phyloP scores from a whole-genome alignment of 352 stramenopile genomes.

The Globisporangium polare region DNA sequence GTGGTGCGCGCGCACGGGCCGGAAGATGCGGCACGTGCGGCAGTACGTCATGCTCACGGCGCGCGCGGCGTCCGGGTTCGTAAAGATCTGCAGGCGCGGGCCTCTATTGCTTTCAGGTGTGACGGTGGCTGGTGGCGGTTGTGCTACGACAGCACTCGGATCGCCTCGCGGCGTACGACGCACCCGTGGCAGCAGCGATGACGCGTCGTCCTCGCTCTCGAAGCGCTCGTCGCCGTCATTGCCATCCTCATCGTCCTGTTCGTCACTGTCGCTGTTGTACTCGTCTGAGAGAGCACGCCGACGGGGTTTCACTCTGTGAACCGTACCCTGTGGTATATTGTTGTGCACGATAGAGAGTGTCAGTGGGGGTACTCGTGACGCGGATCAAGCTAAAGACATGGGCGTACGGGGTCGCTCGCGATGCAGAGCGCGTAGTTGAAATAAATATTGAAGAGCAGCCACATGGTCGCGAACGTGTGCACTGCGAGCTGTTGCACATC shows the following conservation, averaged over 20 bases:
- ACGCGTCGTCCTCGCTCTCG: not conserved
- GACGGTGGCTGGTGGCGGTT: not conserved
- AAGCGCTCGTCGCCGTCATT: not conserved
- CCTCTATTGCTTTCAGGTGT: slow-evolving; percentile 11
- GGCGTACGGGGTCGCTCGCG: slow-evolving; percentile 47
- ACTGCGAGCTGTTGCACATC: slow-evolving; percentile 19
- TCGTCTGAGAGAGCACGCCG: slow-evolving; percentile 7
- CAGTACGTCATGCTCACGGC: slow-evolving; percentile 36
- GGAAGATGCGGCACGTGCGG: slow-evolving; percentile 42
- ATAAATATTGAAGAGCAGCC: slow-evolving; percentile 60
- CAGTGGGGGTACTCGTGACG: slow-evolving; percentile 18
- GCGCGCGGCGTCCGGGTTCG: slow-evolving; percentile 6
- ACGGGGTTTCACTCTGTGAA: not conserved
- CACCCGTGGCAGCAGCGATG: slow-evolving; percentile 24
- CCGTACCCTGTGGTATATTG: slow-evolving; percentile 2
- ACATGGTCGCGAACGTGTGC: slow-evolving; percentile 27
- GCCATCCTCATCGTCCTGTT: slow-evolving; percentile 9
- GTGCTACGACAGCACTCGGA: not conserved
- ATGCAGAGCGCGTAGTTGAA: slow-evolving; percentile 76
- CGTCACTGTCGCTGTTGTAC: slow-evolving; percentile 17
- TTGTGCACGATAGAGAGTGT: slow-evolving; percentile 12
- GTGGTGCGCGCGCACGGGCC: slow-evolving; percentile 51
- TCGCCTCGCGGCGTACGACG: slow-evolving; percentile 10
- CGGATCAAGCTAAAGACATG: slow-evolving; percentile 1
- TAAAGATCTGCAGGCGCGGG: slow-evolving; percentile 25